A percentile compares a stretch with the other conserved stretches of the same genome.
phyloP scores from a whole-genome alignment of 1,284 basidiomycete genomes.

The Singerocomus rubriflavus region DNA sequence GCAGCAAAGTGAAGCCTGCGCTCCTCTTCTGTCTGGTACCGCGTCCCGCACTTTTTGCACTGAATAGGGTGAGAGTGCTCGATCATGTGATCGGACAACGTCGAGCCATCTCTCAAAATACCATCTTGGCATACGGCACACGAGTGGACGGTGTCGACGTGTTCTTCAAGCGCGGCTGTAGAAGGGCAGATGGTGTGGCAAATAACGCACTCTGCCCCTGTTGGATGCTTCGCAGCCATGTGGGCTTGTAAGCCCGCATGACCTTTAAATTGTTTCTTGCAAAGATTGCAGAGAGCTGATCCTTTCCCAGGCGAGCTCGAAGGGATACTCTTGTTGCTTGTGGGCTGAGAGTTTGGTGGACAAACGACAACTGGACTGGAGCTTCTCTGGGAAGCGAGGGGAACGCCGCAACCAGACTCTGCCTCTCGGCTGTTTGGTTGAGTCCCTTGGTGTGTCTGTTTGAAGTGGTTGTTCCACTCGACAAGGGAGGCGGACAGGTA shows the following conservation, averaged over 20 bases:
- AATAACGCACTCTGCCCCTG: conserved; percentile 21
- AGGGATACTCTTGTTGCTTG: conserved; percentile 3
- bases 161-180: conserved; percentile 23
- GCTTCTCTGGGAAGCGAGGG: conserved; percentile 9
- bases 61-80: conserved; percentile 27
- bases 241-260: conserved; percentile 26
- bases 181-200: conserved; percentile 26
- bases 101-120: conserved; percentile 26
- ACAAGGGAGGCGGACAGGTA: conserved; percentile 19
- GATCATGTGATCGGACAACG: conserved; percentile 28
- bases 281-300: conserved; percentile 22
- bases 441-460: conserved; percentile 15
- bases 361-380: conserved; percentile 17
- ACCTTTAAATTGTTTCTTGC: conserved; percentile 26
- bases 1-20: conserved; percentile 24
- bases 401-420: background rate
- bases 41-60: conserved; percentile 29
- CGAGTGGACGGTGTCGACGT: conserved; percentile 26
- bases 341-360: conserved; percentile 18
- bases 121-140: conserved; percentile 28
- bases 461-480: conserved; percentile 31
- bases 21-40: conserved; percentile 31
- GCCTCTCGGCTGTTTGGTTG: conserved; percentile 6
- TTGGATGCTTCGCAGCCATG: conserved; percentile 26
- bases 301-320: conserved; percentile 9